Evolutionary conservation across 2,329 filamentous ascomycete species (phyloP).

Genomic region (Beauveria pseudobassiana): DNA sequence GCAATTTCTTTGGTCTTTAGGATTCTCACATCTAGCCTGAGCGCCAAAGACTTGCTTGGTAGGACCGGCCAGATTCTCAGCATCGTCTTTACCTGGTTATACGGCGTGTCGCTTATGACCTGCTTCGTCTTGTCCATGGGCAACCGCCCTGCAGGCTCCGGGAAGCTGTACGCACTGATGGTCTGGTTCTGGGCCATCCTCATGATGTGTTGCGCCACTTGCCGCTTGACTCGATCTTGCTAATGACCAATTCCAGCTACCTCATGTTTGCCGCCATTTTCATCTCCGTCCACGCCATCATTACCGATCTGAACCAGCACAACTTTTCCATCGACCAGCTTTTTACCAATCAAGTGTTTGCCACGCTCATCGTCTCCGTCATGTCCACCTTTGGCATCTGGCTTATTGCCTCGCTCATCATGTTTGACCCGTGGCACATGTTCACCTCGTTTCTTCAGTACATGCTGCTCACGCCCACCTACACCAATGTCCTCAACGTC

Average conservation of each 20-base stretch:
- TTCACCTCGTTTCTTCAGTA: slow-evolving; percentile 94
- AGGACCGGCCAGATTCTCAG: slow-evolving; percentile 72
- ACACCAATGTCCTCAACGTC: slow-evolving; percentile 97
- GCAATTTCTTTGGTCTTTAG: slow-evolving; percentile 99
- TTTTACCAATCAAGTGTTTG: slow-evolving; percentile 83
- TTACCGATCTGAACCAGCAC: slow-evolving; percentile 56
- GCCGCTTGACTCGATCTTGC: neutral
- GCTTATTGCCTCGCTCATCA: slow-evolving; percentile 83
- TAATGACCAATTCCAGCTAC: slow-evolving; percentile 47
- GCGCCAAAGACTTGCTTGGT: slow-evolving; percentile 61
- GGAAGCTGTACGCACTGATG: slow-evolving; percentile 91
- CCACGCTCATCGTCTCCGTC: slow-evolving; percentile 87
- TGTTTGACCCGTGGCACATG: slow-evolving; percentile 99
- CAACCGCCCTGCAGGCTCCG: slow-evolving; percentile 89
- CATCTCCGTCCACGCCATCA: slow-evolving; percentile 83
- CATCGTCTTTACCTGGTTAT: slow-evolving; percentile 92
- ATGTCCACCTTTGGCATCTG: slow-evolving; percentile 90
- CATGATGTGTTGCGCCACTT: slow-evolving; percentile 60
- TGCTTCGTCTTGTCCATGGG: slow-evolving; percentile 94
- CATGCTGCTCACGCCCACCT: slow-evolving; percentile 87
- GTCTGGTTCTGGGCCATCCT: slow-evolving; percentile 97
- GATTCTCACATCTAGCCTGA: slow-evolving; percentile 84
- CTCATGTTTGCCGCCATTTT: slow-evolving; percentile 92
- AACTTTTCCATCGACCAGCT: slow-evolving; percentile 62
- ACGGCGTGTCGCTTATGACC: slow-evolving; percentile 82